Conservation (phyloP, 2,329 filamentous ascomycete genomes). For the Fusarium albidum region DNA sequence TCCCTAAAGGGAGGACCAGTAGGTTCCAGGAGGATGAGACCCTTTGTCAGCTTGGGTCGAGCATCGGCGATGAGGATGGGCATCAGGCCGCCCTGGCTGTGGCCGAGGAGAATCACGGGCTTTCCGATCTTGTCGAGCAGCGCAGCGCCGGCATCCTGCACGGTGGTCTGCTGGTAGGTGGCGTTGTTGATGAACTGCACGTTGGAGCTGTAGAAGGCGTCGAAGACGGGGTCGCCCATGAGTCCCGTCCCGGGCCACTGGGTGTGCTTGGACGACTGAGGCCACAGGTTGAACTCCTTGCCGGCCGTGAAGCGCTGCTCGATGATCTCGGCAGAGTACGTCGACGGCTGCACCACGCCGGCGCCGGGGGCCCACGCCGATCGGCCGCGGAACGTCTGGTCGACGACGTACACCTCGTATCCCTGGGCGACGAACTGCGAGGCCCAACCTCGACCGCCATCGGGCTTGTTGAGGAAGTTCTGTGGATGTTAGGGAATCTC, state of each 20-base stretch:
- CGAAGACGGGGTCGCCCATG: constrained; percentile 28
- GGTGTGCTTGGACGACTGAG: constrained; percentile 34
- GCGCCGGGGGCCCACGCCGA: constrained; percentile 29
- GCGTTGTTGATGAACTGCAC: constrained; percentile 35
- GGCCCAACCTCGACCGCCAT: constrained; percentile 34
- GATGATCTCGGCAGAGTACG: constrained; percentile 28
- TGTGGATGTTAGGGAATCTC: too few species aligned
- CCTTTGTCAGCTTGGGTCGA: constrained; percentile 51
- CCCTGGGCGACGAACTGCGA: constrained; percentile 33
- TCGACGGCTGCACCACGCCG: constrained; percentile 15
- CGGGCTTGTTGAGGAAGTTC: constrained; percentile 38
- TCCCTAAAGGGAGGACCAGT: constrained; percentile 57
- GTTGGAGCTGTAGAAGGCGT: constrained; percentile 36
- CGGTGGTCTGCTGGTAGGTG: constrained; percentile 24
- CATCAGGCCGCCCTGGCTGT: constrained; percentile 56
- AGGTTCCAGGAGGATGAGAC: constrained; percentile 55
- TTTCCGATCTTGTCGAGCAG: constrained; percentile 53
- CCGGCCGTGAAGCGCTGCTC: constrained; percentile 32
- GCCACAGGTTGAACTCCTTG: constrained; percentile 30
- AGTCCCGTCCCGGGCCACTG: constrained; percentile 35
- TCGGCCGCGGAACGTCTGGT: constrained; percentile 35
- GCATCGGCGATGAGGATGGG: constrained; percentile 41
- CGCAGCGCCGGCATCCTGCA: constrained; percentile 44
- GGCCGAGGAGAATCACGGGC: constrained; percentile 51
- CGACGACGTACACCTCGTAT: constrained; percentile 37